Percentiles rank a stretch among this genome's conserved stretches.
These are phyloP conservation scores for Protostelium mycophagum DNA, from an alignment of 78 protist genomes.

Conservation along the genomic window DNA sequence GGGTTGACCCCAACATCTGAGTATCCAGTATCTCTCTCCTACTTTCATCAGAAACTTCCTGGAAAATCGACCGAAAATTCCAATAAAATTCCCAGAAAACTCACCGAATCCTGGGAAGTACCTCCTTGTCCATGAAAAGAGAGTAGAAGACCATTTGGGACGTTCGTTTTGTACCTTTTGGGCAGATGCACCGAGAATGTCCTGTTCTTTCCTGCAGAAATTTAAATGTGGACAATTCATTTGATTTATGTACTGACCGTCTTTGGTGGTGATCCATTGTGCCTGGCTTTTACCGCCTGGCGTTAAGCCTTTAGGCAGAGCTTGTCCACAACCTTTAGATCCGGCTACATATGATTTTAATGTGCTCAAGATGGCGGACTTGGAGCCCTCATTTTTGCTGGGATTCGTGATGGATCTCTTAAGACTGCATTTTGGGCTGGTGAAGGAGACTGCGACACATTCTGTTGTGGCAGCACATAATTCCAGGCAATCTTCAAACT, in stretches of 20 bases:
- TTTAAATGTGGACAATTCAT: too few relatives aligned
- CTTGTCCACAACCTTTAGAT: neutral
- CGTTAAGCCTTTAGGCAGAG: neutral
- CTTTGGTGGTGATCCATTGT: neutral
- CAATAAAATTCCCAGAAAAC: too few relatives aligned
- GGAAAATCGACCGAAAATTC: too few relatives aligned
- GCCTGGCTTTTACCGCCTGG: neutral
- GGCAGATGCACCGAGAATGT: neutral
- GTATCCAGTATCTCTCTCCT: neutral
- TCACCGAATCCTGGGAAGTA: neutral
- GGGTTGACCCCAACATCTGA: neutral
- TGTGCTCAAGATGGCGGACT: neutral
- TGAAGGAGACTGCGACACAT: neutral
- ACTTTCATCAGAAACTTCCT: too few relatives aligned
- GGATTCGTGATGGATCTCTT: neutral
- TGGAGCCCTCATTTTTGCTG: neutral
- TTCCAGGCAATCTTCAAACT: neutral
- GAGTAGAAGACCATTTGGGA: neutral
- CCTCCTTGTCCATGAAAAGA: neutral
- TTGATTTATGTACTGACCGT: too few relatives aligned
- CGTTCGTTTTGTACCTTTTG: neutral
- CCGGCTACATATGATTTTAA: neutral
- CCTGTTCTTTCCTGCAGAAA: too few relatives aligned
- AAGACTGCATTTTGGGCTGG: neutral
- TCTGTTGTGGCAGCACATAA: neutral